Conservation (phyloP, 208 protist species). For the Acanthamoeba sp. region DNA sequence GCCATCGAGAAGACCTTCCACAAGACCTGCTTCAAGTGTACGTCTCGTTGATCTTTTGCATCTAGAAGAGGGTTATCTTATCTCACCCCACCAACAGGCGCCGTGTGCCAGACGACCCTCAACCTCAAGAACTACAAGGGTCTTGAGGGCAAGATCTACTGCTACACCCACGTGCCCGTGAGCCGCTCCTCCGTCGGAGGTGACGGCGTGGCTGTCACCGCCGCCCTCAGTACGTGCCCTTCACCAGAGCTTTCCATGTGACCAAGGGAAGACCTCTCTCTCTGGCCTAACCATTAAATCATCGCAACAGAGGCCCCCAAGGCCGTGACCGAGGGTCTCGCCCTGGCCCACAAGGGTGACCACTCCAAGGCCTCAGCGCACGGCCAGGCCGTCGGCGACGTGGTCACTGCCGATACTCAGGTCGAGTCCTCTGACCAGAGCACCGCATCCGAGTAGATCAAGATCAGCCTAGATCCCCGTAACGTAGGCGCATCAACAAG, state of each 20-base stretch:
- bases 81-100: constrained; percentile 73
- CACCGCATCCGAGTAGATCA: constrained; percentile 1
- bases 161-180: constrained; percentile 82
- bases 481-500: background rate
- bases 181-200: constrained; percentile 73
- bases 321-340: constrained; percentile 76
- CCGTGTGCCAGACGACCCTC: constrained; percentile 77
- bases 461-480: background rate
- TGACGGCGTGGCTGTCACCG: constrained; percentile 80
- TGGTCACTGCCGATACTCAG: background rate
- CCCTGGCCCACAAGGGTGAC: constrained; percentile 78
- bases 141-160: constrained; percentile 84
- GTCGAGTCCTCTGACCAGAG: background rate
- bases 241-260: too few relatives aligned
- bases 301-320: constrained; percentile 80
- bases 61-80: too few relatives aligned
- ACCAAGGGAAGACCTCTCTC: too few relatives aligned
- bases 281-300: too few relatives aligned
- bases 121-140: constrained; percentile 85
- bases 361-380: background rate
- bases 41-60: background rate
- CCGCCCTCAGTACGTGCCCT: constrained; percentile 68
- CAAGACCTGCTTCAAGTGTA: constrained; percentile 87
- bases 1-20: constrained; percentile 80
- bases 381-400: background rate